Evolutionary conservation across 371 early-diverging fungal genomes (phyloP), one percentile per base, ranked within the genome.

Genomic region (Parasitella parasitica): DNA sequence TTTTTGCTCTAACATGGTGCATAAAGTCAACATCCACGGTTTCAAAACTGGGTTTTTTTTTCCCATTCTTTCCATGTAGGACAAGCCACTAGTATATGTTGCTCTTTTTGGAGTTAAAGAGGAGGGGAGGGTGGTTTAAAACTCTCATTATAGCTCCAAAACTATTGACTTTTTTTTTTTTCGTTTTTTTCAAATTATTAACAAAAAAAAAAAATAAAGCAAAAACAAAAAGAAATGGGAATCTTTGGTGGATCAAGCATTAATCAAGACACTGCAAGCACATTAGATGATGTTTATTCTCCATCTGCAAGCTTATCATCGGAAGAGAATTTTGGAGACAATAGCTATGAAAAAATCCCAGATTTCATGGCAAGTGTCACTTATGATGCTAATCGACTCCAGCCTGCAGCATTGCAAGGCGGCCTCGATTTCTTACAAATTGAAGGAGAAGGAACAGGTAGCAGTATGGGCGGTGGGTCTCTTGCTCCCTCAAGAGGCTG

Each of bases 401-500:
- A 85, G 54, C 86, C 88, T 43, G 74, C 82, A 61, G 76, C 84
- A 26, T 71, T 80, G 6, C 84, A 84, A 54, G 85, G 86, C 4
- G 83, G 86, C n/a, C 76, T 86, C 61, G 83, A 86, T 61, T 81
- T 86, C 54, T 73, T 84, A 61, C 82, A 84, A 59, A 67, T 86
- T 11, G 86, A 88, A 41, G 61, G 60, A 26, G 41, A 57, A 0
- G 20, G 51, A 22, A 64, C 49, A 36, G 70, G 69, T 35, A 73
- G 59, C 34, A 61, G 65, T 49, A 39, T 52, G 28, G 75, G 75
- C n/a, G 66, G 63, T 48, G 86, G 86, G 11, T 28, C 75, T 20
- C 69, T 86, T 57, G 63, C 93, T 46, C 93, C 94, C 41, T 88
- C 89, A 61, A 84, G 94, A 62, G 86, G 91, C 26, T 88, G 89